These are phyloP conservation scores for Apiotrichum veenhuisii DNA, from an alignment of 1,284 basidiomycete species.

Conservation along the genomic window DNA sequence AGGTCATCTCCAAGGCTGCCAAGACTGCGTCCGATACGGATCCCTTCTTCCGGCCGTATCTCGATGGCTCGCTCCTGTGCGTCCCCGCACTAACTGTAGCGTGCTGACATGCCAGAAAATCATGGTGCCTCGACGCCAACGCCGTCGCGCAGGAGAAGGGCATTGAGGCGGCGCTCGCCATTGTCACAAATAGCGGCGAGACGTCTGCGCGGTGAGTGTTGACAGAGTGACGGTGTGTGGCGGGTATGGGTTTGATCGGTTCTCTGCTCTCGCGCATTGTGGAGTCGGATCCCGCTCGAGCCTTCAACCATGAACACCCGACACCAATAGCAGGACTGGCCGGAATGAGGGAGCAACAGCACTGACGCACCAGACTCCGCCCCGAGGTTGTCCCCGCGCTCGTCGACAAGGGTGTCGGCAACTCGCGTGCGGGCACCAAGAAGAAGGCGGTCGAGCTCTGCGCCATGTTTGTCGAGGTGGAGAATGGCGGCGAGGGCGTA, in stretches of 20 bases:
- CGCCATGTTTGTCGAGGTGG: conserved; percentile 88
- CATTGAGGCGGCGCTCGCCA: conserved; percentile 74
- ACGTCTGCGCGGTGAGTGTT: conserved; percentile 63
- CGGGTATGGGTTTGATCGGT: too few relatives aligned
- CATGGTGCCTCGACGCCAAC: conserved; percentile 84
- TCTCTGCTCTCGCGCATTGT: neutral
- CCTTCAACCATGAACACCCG: neutral
- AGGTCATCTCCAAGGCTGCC: conserved; percentile 78
- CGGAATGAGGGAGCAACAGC: neutral
- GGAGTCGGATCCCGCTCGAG: neutral
- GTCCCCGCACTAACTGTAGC: conserved; percentile 1
- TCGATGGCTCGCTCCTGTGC: conserved; percentile 49
- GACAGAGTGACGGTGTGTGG: too few relatives aligned
- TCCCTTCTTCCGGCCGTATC: conserved; percentile 86
- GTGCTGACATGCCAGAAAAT: conserved; percentile 64
- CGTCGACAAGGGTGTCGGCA: conserved; percentile 94
- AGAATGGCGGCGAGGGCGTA: conserved; percentile 80
- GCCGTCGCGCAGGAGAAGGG: conserved; percentile 98
- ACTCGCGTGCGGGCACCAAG: conserved; percentile 86
- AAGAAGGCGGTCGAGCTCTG: conserved; percentile 80
- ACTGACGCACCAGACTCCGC: conserved; percentile 46
- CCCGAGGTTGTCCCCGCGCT: conserved; percentile 80
- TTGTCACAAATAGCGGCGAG: conserved; percentile 90
- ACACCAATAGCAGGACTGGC: neutral
- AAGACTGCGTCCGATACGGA: conserved; percentile 87